phyloP scores from a whole-genome alignment of 129 eudicot genomes.

The Logfia minima region DNA sequence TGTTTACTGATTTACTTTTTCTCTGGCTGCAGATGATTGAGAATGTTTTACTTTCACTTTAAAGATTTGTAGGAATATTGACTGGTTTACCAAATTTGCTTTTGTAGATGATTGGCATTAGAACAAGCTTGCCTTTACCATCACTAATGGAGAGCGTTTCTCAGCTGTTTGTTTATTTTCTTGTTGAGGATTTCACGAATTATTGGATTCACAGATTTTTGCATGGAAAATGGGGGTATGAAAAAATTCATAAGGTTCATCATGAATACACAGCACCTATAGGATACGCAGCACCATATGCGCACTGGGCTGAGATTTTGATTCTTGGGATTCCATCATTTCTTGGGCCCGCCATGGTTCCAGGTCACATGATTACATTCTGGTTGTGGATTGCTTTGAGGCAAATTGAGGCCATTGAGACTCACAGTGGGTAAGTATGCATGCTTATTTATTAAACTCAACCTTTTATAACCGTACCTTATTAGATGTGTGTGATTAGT shows the following conservation, averaged over 20 bases:
- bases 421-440: conserved; percentile 91
- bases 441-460: conserved; percentile 25
- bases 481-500: conserved; percentile 17
- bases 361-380: conserved; percentile 84
- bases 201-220: conserved; percentile 88
- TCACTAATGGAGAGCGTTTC: conserved; percentile 55
- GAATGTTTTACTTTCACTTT: conserved; percentile 37
- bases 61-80: conserved; percentile 27
- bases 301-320: conserved; percentile 93
- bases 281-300: conserved; percentile 81
- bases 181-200: conserved; percentile 79
- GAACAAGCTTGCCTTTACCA: conserved; percentile 85
- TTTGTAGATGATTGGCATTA: conserved; percentile 72
- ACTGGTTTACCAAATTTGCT: conserved; percentile 17
- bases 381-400: conserved; percentile 95
- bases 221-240: conserved; percentile 88
- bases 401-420: conserved; percentile 95
- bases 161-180: conserved; percentile 69
- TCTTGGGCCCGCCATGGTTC: conserved; percentile 88
- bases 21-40: conserved; percentile 29
- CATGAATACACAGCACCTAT: conserved; percentile 92
- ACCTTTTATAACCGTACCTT: conserved; percentile 12
- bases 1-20: conserved; percentile 11
- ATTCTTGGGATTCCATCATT: conserved; percentile 90
- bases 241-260: conserved; percentile 85